Evolutionary conservation across 805 yeast genomes (phyloP), one percentile per base, ranked within the genome.

Genomic region (Ogataea wickerhamii): DNA sequence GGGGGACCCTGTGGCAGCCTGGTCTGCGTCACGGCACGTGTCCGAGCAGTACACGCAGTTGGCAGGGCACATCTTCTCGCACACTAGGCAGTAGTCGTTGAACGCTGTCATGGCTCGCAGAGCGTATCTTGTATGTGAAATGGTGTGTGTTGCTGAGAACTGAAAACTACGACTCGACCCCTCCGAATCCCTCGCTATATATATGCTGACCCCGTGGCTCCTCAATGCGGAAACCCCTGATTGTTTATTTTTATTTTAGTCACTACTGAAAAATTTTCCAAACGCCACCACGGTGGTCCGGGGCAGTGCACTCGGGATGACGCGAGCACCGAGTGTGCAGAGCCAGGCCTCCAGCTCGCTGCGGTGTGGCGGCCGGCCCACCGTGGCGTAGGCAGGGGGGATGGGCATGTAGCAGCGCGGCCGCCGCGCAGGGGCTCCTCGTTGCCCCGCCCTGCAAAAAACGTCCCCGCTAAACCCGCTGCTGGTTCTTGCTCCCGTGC

Each of bases 101-200:
- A 62, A 62, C 6, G 67, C 66, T 28, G 74, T 61, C 74, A 71
- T 69, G 32, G 4, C 30, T 25, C 29, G 16, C 8, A 22, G 12
- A 8, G 25, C 8, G 11, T 22, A 22, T 22, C 12, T 22, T 22
- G 12, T 22, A 11, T 12, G 29, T 7, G 29, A 14, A 26, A 14
- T 8, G 7, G 29, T 26, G 29, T 26, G 11, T 26, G 29, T 14
- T 11, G 16, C 17, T 14, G 11, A 8, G 25, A 8, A 8, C 25
- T 22, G 11, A 8, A 12, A 8, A 12, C 12, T 8, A 8, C 12
- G 25, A 8, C 12, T 22, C 25, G 25, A 8, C 29, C 17, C 29
- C 17, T 7, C 17, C 29, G 7, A 14, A 11, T 26, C 7, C 29
- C 16, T 26, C 16, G 14, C 17, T 26, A 14, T 26, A 26, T 26